Percentiles rank a stretch among this genome's conserved stretches.
These are phyloP conservation scores for Hymenoscyphus occultus DNA, from an alignment of 2,329 filamentous ascomycete species.

Conservation along the genomic window DNA sequence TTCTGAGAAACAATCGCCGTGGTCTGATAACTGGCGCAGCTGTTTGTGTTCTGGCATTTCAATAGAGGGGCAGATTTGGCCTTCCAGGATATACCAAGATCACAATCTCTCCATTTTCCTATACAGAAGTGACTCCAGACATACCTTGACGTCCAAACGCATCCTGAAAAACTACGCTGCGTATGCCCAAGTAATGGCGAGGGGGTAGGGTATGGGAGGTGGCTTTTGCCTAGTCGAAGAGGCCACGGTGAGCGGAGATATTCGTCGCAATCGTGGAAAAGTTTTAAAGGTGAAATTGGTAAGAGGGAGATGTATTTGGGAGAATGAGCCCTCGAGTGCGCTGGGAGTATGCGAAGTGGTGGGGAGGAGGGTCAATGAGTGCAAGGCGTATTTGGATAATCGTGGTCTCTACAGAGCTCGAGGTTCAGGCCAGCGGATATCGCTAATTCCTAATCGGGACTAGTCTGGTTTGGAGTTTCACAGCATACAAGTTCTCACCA, in stretches of 20 bases:
- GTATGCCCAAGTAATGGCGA: conserved; percentile 20
- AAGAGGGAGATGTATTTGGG: background rate
- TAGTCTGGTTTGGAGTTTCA: background rate
- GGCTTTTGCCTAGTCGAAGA: conserved; percentile 23
- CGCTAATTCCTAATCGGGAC: conserved; percentile 17
- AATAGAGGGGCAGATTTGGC: conserved; percentile 12
- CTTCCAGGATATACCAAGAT: conserved; percentile 6
- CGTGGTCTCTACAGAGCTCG: conserved; percentile 27
- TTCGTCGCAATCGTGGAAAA: conserved; percentile 5
- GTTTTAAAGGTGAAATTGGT: background rate
- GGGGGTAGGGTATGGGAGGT: conserved; percentile 24
- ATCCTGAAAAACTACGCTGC: conserved; percentile 40
- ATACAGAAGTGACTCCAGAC: conserved; percentile 20
- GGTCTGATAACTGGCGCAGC: conserved; percentile 21
- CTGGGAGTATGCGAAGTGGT: conserved; percentile 1
- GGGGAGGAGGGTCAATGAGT: conserved; percentile 3
- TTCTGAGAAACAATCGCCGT: background rate
- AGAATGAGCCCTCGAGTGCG: conserved; percentile 2
- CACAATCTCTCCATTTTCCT: background rate
- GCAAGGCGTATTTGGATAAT: conserved; percentile 20
- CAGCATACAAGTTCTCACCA: background rate
- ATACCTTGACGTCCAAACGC: conserved; percentile 60
- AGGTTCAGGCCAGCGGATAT: conserved; percentile 1
- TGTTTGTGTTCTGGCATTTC: conserved; percentile 21
- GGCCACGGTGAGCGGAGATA: conserved; percentile 11